Conservation (phyloP, 371 early-diverging fungal genomes). For the Actinomucor elegans region DNA sequence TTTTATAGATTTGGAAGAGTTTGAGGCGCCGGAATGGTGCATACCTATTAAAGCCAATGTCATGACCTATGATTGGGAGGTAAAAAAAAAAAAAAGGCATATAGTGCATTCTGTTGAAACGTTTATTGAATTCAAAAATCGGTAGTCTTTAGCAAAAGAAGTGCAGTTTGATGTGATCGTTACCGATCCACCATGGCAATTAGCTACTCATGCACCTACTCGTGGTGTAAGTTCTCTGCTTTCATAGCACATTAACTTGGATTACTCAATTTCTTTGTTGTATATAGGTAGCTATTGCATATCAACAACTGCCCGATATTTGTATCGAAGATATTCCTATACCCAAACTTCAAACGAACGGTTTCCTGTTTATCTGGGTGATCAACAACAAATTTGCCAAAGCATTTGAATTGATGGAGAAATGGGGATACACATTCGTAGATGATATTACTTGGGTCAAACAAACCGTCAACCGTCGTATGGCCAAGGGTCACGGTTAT, state of each 20-base stretch:
- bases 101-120: too few relatives aligned
- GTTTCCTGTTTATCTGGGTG: conserved; percentile 95
- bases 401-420: conserved; percentile 89
- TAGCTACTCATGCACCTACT: conserved; percentile 93
- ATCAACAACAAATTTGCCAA: conserved; percentile 95
- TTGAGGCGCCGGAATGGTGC: conserved; percentile 92
- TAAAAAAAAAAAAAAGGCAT: too few relatives aligned
- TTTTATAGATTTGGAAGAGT: conserved; percentile 71
- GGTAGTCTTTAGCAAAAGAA: conserved; percentile 69
- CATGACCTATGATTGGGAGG: conserved; percentile 91
- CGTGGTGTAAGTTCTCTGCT: too few relatives aligned
- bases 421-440: conserved; percentile 92
- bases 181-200: conserved; percentile 97
- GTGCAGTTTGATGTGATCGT: conserved; percentile 91
- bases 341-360: conserved; percentile 77
- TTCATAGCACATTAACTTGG: too few relatives aligned
- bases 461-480: conserved; percentile 90
- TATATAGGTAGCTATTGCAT: conserved; percentile 87
- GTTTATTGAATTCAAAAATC: too few relatives aligned
- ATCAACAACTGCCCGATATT: conserved; percentile 91
- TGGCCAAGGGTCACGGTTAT: conserved; percentile 96
- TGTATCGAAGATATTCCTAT: conserved; percentile 92
- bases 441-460: conserved; percentile 97
- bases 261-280: too few relatives aligned
- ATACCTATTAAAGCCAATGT: conserved; percentile 94